Percentiles rank a stretch among this genome's conserved stretches.
These are phyloP conservation scores for Penicillium sp. DNA, from an alignment of 2,329 filamentous ascomycete genomes.

Conservation along the genomic window DNA sequence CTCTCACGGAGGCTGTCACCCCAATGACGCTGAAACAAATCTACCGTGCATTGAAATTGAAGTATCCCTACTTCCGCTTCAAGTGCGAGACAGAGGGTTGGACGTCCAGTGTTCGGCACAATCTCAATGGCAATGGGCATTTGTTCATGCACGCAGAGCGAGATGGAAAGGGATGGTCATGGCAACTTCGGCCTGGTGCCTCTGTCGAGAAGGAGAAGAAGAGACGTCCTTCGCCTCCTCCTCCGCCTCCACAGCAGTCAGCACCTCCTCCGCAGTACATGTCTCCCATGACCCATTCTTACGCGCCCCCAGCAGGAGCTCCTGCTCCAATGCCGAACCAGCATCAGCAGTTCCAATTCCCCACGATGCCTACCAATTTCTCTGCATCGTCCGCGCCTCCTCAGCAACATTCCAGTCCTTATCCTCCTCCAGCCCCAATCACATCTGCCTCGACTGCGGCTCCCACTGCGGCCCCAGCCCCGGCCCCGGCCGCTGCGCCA, in stretches of 20 bases:
- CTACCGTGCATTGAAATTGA: slow-evolving; percentile 59
- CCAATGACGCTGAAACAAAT: slow-evolving; percentile 63
- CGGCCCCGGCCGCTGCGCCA: slow-evolving; percentile 11
- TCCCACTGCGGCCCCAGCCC: slow-evolving; percentile 13
- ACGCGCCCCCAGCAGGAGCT: slow-evolving; percentile 27
- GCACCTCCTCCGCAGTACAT: slow-evolving; percentile 34
- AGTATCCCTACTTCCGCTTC: slow-evolving; percentile 59
- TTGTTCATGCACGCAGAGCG: slow-evolving; percentile 58
- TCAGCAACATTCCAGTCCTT: slow-evolving; percentile 24
- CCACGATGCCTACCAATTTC: slow-evolving; percentile 35
- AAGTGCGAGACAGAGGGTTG: slow-evolving; percentile 61
- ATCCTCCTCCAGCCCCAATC: slow-evolving; percentile 12
- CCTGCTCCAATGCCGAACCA: slow-evolving; percentile 32
- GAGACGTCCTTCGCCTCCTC: slow-evolving; percentile 45
- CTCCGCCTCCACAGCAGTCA: slow-evolving; percentile 31
- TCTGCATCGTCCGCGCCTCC: slow-evolving; percentile 26
- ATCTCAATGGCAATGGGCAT: slow-evolving; percentile 54
- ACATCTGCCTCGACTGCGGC: slow-evolving; percentile 13
- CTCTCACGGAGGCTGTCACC: slow-evolving; percentile 53
- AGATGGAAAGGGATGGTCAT: slow-evolving; percentile 60
- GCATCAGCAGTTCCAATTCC: slow-evolving; percentile 35
- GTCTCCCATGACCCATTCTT: slow-evolving; percentile 32
- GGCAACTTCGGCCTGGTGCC: slow-evolving; percentile 56
- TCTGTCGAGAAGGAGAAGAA: slow-evolving; percentile 58
- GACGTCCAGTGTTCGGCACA: slow-evolving; percentile 64